phyloP scores from a whole-genome alignment of 1,284 basidiomycete species.

The Cutaneotrichosporon arboriforme region DNA sequence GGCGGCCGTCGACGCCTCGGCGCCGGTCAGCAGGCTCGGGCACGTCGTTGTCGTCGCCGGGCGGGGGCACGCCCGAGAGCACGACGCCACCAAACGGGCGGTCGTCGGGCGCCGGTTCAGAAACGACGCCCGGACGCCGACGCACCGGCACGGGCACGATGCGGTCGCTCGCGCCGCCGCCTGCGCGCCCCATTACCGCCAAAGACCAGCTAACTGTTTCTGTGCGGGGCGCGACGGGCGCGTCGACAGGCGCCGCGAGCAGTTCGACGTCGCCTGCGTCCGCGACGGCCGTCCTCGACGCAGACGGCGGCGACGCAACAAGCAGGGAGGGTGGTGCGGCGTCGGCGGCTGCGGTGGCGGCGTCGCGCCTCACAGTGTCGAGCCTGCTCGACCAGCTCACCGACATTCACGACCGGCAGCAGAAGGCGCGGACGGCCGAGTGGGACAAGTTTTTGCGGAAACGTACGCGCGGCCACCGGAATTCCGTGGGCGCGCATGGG shows the following conservation, averaged over 20 bases:
- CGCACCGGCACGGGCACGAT: slow-evolving; percentile 11
- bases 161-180: slow-evolving; percentile 40
- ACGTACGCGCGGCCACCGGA: slow-evolving; percentile 19
- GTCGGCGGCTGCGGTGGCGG: slow-evolving; percentile 11
- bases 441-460: slow-evolving; percentile 82
- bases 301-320: slow-evolving; percentile 1
- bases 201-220: slow-evolving; percentile 44
- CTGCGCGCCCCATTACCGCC: slow-evolving; percentile 42
- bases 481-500: not conserved
- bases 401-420: slow-evolving; percentile 77
- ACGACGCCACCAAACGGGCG: not conserved
- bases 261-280: slow-evolving; percentile 7
- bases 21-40: not conserved
- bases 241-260: slow-evolving; percentile 16
- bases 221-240: slow-evolving; percentile 30
- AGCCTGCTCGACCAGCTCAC: slow-evolving; percentile 72
- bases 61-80: not conserved
- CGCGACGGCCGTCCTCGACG: slow-evolving; percentile 18
- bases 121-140: too few species aligned
- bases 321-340: not conserved
- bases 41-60: not conserved
- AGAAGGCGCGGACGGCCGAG: slow-evolving; percentile 64
- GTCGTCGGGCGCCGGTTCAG: too few species aligned
- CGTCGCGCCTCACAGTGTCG: slow-evolving; percentile 63
- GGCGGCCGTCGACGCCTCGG: not conserved